A percentile compares a stretch with the other conserved stretches of the same genome.
Evolutionary conservation across 1,139 yeast genomes (phyloP).

Genomic region (Hemisphaericaspora subhashii): DNA sequence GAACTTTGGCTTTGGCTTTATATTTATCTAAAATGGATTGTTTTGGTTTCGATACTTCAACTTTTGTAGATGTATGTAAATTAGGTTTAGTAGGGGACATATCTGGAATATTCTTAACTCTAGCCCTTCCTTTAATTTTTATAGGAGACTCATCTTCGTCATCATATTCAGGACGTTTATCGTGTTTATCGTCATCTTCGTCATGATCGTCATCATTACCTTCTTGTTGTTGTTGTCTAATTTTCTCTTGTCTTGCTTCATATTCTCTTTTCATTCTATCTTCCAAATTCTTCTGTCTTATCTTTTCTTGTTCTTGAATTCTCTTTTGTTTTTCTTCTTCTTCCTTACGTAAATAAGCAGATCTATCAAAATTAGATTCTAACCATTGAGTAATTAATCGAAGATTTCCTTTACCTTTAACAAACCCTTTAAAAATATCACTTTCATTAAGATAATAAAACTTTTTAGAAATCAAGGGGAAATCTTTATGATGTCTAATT

Average conservation of each 20-base stretch:
- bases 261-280: constrained; percentile 17
- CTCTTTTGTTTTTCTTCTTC: constrained; percentile 17
- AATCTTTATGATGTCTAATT: constrained; percentile 44
- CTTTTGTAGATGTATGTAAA: constrained; percentile 48
- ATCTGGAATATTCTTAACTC: constrained; percentile 22
- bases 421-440: constrained; percentile 61
- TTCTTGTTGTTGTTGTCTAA: constrained; percentile 13
- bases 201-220: constrained; percentile 1
- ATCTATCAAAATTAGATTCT: constrained; percentile 33
- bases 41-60: constrained; percentile 53
- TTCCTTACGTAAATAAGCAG: constrained; percentile 27
- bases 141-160: constrained; percentile 38
- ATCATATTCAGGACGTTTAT: constrained; percentile 9
- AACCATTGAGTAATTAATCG: constrained; percentile 55
- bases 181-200: background rate
- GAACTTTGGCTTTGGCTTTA: constrained; percentile 28
- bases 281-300: constrained; percentile 14
- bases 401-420: constrained; percentile 56
- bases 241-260: constrained; percentile 13
- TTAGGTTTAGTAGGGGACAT: constrained; percentile 20
- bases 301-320: constrained; percentile 20
- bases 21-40: constrained; percentile 56
- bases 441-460: constrained; percentile 49
- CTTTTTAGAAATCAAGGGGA: constrained; percentile 47
- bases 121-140: constrained; percentile 34